Percentiles rank a stretch among this genome's conserved stretches.
These are phyloP conservation scores for Elymus sibiricus DNA, from an alignment of 176 grass and related monocot species.

Conservation along the genomic window DNA sequence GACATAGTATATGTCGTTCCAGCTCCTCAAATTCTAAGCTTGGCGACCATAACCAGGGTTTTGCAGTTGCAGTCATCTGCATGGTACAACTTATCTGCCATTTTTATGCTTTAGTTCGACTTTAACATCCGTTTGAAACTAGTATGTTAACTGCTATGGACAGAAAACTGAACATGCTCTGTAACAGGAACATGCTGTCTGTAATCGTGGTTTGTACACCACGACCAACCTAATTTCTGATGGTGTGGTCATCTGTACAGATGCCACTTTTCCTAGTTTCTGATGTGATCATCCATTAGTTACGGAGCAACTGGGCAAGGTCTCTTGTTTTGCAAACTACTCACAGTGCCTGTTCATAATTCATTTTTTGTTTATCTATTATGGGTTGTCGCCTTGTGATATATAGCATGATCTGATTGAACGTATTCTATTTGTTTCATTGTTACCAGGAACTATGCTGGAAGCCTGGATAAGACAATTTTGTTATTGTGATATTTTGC, in stretches of 20 bases:
- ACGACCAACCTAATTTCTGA: background rate
- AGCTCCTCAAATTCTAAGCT: background rate
- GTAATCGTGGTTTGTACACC: background rate
- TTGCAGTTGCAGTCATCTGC: background rate
- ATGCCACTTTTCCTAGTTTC: background rate
- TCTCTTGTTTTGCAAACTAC: conserved; percentile 1
- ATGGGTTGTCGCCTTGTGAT: background rate
- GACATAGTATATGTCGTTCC: background rate
- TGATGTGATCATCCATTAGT: background rate
- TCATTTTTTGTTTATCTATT: background rate
- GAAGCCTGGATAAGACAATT: background rate
- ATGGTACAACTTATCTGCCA: background rate
- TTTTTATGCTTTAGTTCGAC: background rate
- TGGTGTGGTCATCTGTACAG: background rate
- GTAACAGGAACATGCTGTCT: background rate
- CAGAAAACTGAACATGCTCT: background rate
- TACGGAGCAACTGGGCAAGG: background rate
- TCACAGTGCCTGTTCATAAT: background rate
- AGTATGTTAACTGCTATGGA: background rate
- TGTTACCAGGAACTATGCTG: conserved; percentile 11
- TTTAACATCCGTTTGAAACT: background rate
- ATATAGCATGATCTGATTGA: background rate
- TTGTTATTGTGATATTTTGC: background rate
- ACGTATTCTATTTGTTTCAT: background rate
- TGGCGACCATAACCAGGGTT: background rate